phyloP scores from a whole-genome alignment of 352 stramenopile genomes.

The Phytophthora ramorum region DNA sequence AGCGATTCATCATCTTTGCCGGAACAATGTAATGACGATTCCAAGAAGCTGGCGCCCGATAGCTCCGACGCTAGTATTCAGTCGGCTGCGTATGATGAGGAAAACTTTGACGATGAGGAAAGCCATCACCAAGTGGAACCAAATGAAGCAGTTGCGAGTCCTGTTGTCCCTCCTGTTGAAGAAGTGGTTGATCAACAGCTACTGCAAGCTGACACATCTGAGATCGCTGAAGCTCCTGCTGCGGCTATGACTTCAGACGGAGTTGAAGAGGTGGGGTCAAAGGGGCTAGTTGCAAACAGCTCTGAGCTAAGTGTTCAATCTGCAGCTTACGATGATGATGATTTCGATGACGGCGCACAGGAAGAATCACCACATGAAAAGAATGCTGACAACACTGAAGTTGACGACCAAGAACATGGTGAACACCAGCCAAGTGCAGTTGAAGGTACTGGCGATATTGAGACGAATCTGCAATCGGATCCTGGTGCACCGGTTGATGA shows the following conservation, averaged over 20 bases:
- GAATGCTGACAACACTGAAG: not conserved
- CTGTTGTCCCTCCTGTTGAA: slow-evolving; percentile 3
- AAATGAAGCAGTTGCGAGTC: slow-evolving; percentile 4
- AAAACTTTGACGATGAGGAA: slow-evolving; percentile 36
- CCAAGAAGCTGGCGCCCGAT: slow-evolving; percentile 15
- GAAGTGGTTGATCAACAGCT: slow-evolving; percentile 3
- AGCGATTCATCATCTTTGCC: not conserved
- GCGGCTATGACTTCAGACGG: not conserved
- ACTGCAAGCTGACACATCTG: not conserved
- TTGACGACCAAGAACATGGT: slow-evolving; percentile 7
- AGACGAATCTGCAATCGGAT: not conserved
- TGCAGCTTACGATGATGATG: slow-evolving; percentile 34
- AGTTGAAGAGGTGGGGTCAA: slow-evolving; percentile 5
- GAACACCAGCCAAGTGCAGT: not conserved
- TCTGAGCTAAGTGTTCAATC: slow-evolving; percentile 28
- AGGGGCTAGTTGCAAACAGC: slow-evolving; percentile 15
- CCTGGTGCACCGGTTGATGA: not conserved
- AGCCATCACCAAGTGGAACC: not conserved
- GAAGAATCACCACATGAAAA: slow-evolving; percentile 2
- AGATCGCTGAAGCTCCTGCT: slow-evolving; percentile 3
- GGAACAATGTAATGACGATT: slow-evolving; percentile 7
- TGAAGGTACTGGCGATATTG: not conserved
- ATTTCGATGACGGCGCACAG: slow-evolving; percentile 26
- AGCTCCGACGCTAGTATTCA: slow-evolving; percentile 25
- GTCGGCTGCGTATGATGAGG: slow-evolving; percentile 31